phyloP scores from a whole-genome alignment of 495 filamentous ascomycete genomes.

The Daldinia vernicosa region DNA sequence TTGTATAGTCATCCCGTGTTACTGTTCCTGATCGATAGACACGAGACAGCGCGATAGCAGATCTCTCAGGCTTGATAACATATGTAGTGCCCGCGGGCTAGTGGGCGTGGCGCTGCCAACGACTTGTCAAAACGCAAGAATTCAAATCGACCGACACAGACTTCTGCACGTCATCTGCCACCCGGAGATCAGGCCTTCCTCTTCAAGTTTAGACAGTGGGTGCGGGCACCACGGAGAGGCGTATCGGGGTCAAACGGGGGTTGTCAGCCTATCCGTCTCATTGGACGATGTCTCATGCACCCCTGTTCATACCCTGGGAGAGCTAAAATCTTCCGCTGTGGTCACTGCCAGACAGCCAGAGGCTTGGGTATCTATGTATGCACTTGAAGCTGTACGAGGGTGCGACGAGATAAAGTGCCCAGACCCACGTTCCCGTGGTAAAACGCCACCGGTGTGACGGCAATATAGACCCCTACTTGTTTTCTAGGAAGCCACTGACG shows the following conservation, averaged over 20 bases:
- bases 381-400: constrained; percentile 18
- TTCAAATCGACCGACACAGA: constrained; percentile 41
- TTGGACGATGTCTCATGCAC: constrained; percentile 32
- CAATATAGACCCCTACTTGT: constrained; percentile 16
- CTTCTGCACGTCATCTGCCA: constrained; percentile 46
- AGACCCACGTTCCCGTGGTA: constrained; percentile 23
- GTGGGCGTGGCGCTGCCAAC: constrained; percentile 28
- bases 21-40: constrained; percentile 46
- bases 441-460: constrained; percentile 29
- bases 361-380: constrained; percentile 23
- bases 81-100: constrained; percentile 13
- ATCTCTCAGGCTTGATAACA: constrained; percentile 41
- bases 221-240: constrained; percentile 29
- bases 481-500: constrained; percentile 36
- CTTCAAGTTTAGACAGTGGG: constrained; percentile 33
- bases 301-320: constrained; percentile 36
- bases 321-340: constrained; percentile 35
- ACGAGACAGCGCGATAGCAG: constrained; percentile 43
- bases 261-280: constrained; percentile 24
- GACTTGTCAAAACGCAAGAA: constrained; percentile 36
- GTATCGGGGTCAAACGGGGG: constrained; percentile 37
- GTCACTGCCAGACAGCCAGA: constrained; percentile 25
- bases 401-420: constrained; percentile 30
- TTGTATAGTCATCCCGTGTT: constrained; percentile 46
- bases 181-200: constrained; percentile 42